A percentile compares a stretch with the other conserved stretches of the same genome.
These are phyloP conservation scores for Paulownia fortunei DNA, from an alignment of 257 asterid genomes.

Conservation along the genomic window DNA sequence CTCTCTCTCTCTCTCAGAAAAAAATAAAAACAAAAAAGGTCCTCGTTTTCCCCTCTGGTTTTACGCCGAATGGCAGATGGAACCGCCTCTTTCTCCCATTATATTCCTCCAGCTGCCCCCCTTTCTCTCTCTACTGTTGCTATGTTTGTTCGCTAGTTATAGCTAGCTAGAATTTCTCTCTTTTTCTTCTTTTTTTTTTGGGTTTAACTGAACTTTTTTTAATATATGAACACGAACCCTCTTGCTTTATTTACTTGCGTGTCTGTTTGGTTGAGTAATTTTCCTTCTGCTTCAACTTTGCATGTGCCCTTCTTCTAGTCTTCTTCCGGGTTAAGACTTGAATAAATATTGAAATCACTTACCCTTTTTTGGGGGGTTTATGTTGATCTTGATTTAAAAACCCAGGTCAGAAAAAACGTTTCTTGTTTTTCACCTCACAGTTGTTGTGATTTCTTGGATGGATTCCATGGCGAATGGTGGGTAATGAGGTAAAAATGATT, in stretches of 20 bases:
- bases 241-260: constrained; percentile 29
- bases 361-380: constrained; percentile 1
- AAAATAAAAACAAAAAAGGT: not conserved
- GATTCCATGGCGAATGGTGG: constrained; percentile 6
- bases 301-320: constrained; percentile 34
- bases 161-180: not conserved
- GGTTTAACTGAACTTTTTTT: not conserved
- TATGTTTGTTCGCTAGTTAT: constrained; percentile 22
- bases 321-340: not conserved
- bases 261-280: constrained; percentile 27
- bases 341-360: not conserved
- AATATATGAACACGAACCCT: constrained; percentile 9
- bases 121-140: constrained; percentile 26
- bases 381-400: not conserved
- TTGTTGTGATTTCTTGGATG: not conserved
- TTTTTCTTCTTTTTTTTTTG: not conserved
- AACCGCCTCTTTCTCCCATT: constrained; percentile 83
- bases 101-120: constrained; percentile 79
- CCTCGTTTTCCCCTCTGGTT: constrained; percentile 54
- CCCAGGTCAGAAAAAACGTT: not conserved
- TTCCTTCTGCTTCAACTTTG: constrained; percentile 37
- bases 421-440: not conserved
- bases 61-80: constrained; percentile 89
- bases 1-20: not conserved
- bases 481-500: constrained; percentile 16